Base-by-base conservation (phyloP, 1,139 yeast species). In the Sugiyamaella castrensis region DNA sequence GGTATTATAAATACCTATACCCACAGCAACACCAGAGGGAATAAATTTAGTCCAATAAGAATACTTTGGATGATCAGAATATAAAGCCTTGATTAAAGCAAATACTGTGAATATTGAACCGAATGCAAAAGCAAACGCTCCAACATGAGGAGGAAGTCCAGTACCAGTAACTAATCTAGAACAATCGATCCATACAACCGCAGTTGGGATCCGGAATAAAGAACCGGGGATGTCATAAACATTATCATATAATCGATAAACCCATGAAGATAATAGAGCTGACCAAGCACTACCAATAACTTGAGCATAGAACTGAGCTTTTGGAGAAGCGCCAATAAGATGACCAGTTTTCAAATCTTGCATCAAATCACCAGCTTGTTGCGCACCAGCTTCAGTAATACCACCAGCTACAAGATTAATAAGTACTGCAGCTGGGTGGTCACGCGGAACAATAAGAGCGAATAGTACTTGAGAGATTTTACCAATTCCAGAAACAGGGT, bases 351-450 rank as follows among this genome's bases (percentile, higher is more conserved):
- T 92, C 59, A 91, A 74, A 68, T 92, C 98, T 72, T 92, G 98
- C 96, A 91, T 87, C 62, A 92, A 73, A 69, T 92, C 98, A 12
- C 98, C 98, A 0, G 98, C 97, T 68, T 92, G 98, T 68, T 92
- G 98, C 1, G 98, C 97, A 7, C 98, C 98, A 0, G 98, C 98
- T 69, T 92, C 98, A 0, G 98, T 95, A 31, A 92, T 83, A 7
- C 96, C 98, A 12, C 98, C 98, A 2, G 98, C 96, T 2, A 92
- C 84, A 48, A 92, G 72, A 64, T 92, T 92, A 44, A 89, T 82
- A 36, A 92, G 71, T 3, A 92, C 86, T 12, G 87, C 80, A 1
- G 94, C 89, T 1, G 95, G 95, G 54, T 84, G 86, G 42, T 74
- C 68, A 12, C 74, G 73, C 1, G 97, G 95, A n/a, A 89, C 75